Base-by-base conservation (phyloP, 805 yeast genomes). In the Saccharomycodes ludwigii region DNA sequence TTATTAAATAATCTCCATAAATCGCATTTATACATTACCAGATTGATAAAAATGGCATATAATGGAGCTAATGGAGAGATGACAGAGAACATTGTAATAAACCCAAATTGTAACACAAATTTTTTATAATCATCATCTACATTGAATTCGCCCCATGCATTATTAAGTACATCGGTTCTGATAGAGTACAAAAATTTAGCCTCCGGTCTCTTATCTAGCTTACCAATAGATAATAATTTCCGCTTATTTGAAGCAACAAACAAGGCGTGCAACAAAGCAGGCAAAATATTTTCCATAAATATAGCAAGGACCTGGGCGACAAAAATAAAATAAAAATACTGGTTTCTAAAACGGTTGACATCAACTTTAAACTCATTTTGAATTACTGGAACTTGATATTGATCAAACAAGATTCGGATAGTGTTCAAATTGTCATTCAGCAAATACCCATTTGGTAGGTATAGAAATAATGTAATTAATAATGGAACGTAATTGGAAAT, bases 41-140 rank as follows among this genome's bases (percentile, higher is more conserved):
- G 52, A 41, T 76, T 69, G 52, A 83, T 71, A 2, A 76, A 34
- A 13, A 80, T 46, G 8, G 77, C 73, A 19, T 77, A 61, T 2
- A 80, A 40, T 3, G 95, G 86, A 21, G 91, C 86, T 34, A 83
- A 52, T 1, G 96, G 77, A 94, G 95, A 91, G 17, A 83, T 81
- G 2, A 94, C 81, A 2, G 94, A 84, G 52, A 86, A 84, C 44
- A 88, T 54, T 15, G 73, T 66, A 31, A 85, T 59, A 54, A 73
- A 84, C 12, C 97, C 97, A 54, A 79, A 82, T 47, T 82, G 91
- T 11, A 79, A 52, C 11, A 74, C 61, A 40, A 80, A 52, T 43
- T 77, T 76, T 50, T 82, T 70, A 50, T 73, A 76, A 42, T 81
- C 93, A 36, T 70, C 65, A 12, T 55, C 69, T 2, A 84, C 75